Base-by-base conservation (phyloP, 345 rosid genomes). In the Ailanthus altissimus region DNA sequence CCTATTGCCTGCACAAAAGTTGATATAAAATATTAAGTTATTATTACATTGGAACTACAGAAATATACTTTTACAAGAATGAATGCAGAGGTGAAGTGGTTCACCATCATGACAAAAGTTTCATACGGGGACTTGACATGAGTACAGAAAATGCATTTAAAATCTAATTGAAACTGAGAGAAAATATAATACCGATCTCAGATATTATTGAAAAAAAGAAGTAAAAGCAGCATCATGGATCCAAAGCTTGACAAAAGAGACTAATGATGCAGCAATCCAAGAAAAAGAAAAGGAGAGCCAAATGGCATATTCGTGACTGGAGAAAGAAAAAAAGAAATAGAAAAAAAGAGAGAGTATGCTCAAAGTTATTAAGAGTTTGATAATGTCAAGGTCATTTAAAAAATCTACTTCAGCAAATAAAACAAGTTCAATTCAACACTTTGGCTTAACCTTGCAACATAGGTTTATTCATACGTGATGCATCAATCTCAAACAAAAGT, bases 1-100 rank as follows among this genome's bases (percentile, higher is more conserved):
- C 73, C 63, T 81, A 28, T 70, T 74, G 79, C 79, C 90, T 88
- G 87, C 75, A 60, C 46, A 73, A 25, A 23, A 70, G 72, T 66
- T 36, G 5, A 53, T 67, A 46, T 20, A 65, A 42, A 75, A 72
- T 51, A 67, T 73, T 77, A 69, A 21, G 42, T 36, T 73, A 7
- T 45, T 64, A 32, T 76, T 59, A 8, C n/a, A 32, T 26, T 36
- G 32, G 40, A 36, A 21, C 45, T 58, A 65, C 16, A 66, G 70
- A 8, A 21, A 71, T n/a, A 28, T 28, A 60, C 25, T 47, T 16
- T 12, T 63, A 49, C 38, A n/a, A 36, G 2, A 32, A 28, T 45
- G 25, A 59, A 73, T 12, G 12, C 43, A 18, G 12, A 40, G 46
- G 18, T 47, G 51, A 4, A 3, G 36, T 15, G 28, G 12, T 42